Evolutionary conservation across 768 basidiomycete genomes (phyloP).

Genomic region (Collybia nuda): DNA sequence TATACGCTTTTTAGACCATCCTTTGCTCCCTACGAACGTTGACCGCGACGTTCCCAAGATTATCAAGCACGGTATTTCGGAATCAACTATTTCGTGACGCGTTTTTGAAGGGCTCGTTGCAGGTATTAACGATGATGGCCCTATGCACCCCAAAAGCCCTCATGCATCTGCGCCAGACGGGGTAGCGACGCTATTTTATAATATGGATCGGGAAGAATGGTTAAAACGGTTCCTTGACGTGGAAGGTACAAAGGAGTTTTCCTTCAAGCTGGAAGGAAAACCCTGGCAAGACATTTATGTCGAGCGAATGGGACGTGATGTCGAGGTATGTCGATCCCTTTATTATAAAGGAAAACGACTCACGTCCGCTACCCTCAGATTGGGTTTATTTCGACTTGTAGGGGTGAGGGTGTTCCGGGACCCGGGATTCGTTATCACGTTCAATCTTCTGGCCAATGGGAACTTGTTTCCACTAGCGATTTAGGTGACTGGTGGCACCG

Average conservation of each 20-base stretch:
- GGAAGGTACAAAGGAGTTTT: conserved; percentile 14
- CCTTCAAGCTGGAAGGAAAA: conserved; percentile 4
- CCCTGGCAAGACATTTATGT: conserved; percentile 1
- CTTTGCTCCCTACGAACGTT: conserved; percentile 17
- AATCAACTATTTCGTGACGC: too few relatives aligned
- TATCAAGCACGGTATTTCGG: conserved; percentile 13
- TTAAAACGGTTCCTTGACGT: conserved; percentile 21
- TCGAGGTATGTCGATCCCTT: not conserved
- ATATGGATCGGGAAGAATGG: conserved; percentile 15
- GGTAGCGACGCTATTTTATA: conserved; percentile 18
- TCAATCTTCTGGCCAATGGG: conserved; percentile 16
- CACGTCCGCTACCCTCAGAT: too few relatives aligned
- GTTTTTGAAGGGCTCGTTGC: not conserved
- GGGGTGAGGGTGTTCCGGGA: not conserved
- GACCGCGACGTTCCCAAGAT: conserved; percentile 23
- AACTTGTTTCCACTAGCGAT: conserved; percentile 19
- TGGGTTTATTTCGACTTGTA: not conserved
- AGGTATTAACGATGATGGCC: conserved; percentile 24
- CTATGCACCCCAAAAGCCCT: conserved; percentile 20
- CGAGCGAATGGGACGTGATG: not conserved
- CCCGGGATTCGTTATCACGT: conserved; percentile 10
- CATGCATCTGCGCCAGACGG: conserved; percentile 17
- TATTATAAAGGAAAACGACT: too few relatives aligned
- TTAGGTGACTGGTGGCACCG: conserved; percentile 17
- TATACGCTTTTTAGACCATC: conserved; percentile 16